Evolutionary conservation across 352 stramenopile genomes (phyloP), one percentile per base, ranked within the genome.

Genomic region (Phytophthora crassamura): DNA sequence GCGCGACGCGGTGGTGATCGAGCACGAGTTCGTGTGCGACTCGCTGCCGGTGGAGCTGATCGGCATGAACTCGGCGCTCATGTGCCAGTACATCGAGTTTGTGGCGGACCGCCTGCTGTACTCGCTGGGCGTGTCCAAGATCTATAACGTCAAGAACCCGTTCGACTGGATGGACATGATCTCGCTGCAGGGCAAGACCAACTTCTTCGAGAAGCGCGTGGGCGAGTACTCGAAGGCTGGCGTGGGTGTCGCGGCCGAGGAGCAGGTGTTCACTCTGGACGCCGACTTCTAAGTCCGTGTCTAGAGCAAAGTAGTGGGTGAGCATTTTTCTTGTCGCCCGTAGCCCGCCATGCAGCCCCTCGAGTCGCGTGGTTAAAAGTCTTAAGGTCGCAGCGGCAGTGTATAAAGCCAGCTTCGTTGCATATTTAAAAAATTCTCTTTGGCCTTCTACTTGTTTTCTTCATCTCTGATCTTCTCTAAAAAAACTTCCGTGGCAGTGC

Each of bases 91-190:
- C 90, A 99, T 99, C 82, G 88, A 99, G 84, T 99, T 99, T 72
- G 93, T 96, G 69, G 97, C 97, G 18, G 97, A 99, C 82, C 90
- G 97, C 14, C 75, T 99, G 48, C 76, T 99, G 12, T 81, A 93
- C 45, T 85, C 94, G 18, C 86, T 99, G 5, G 93, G 91, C 51
- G 95, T 90, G 58, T 47, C 75, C 33, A 98, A 98, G 80, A 80
- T 98, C 72, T 99, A 98, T 86, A 85, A 95, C 61, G 83, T 81
- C 9, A 75, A 80, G 39, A 99, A 99, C 77, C 97, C 97, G 16
- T 99, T 99, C 74, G 97, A 99, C 75, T 99, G 97, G 97, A 99
- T 99, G 98, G 97, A 99, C 70, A 98, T 99, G 84, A 99, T 99
- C 72, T 98, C 90, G 34, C 84, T 99, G 20, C 92, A 99, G 74